Evolutionary conservation across 1,284 basidiomycete genomes (phyloP), one percentile per base, ranked within the genome.

Genomic region (Rhodotorula sp.): DNA sequence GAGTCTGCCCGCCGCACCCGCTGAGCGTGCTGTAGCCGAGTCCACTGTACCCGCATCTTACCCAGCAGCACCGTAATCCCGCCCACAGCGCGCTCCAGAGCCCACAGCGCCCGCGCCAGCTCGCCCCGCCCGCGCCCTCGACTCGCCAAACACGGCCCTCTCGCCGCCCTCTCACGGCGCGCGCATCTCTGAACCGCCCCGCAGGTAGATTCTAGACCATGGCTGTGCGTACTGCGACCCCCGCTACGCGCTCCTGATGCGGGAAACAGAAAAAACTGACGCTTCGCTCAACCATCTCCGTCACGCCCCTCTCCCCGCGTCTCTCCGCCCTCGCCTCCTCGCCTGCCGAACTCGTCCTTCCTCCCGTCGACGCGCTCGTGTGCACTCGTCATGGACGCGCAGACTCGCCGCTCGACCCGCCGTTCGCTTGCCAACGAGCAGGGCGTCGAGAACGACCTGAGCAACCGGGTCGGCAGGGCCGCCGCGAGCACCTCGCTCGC

Each of bases 331-430:
- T 36, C 21, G 17, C 36, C 13, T 3, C 44, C 58, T 25, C 27
- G 48, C 48, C 25, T 61, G 17, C 46, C 46, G 10, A 22, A 22
- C 34, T 36, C 37, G 22, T 9, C 34, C n/a, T 12, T 22, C 54
- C 44, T 27, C 17, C 19, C 44, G 19, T 17, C 12, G 27, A 41
- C 39, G 1, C 50, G 22, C 53, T 12, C 12, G 13, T 32, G 27
- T 39, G 29, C 61, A 53, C 51, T 37, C 37, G 29, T 54, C 19
- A 51, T 50, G 55, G 13, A 41, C 29, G 36, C 56, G 51, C 73
- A 75, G 74, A 76, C 72, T 36, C 74, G 74, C 37, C 59, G 74
- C n/a, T 67, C 69, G 19, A 76, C 74, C 44, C 72, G 74, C 27
- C 72, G 71, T 36, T 73, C 74, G 9, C 64, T 69, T 53, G 64